Percentiles rank a stretch among this genome's conserved stretches.
Evolutionary conservation across 2,329 filamentous ascomycete species (phyloP).

Genomic region (Myriangium duriaei): DNA sequence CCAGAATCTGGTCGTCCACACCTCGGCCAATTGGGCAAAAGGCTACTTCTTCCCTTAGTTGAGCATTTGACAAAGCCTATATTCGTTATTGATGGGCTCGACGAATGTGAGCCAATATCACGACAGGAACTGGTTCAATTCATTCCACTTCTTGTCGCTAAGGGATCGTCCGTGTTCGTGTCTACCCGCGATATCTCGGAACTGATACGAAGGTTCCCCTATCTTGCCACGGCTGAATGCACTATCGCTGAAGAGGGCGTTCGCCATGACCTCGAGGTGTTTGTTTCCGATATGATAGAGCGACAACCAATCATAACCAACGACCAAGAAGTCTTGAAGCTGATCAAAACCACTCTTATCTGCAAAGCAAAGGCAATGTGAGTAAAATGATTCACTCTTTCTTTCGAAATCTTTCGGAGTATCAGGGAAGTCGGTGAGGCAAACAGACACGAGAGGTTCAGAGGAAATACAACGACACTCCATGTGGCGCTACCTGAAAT

Average conservation of each 20-base stretch:
- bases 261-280: not conserved
- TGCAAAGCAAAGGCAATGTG: constrained; percentile 4
- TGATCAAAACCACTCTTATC: not conserved
- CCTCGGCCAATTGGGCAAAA: not conserved
- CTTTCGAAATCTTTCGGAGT: not conserved
- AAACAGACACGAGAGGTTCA: too few species aligned
- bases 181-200: not conserved
- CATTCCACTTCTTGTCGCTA: not conserved
- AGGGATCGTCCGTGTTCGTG: not conserved
- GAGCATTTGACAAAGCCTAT: not conserved
- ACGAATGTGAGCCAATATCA: constrained; percentile 4
- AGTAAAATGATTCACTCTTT: too few species aligned
- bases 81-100: constrained; percentile 9
- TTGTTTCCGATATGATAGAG: not conserved
- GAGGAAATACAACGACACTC: too few species aligned
- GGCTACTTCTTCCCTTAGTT: constrained; percentile 1
- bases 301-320: not conserved
- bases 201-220: not conserved
- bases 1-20: not conserved
- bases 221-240: not conserved
- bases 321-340: too few species aligned
- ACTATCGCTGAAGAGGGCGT: not conserved
- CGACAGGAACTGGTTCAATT: not conserved
- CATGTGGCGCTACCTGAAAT: too few species aligned
- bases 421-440: too few species aligned